Percentiles rank a stretch among this genome's conserved stretches.
Conservation (phyloP, 257 asterid genomes). For the Rauvolfia tetraphylla region DNA sequence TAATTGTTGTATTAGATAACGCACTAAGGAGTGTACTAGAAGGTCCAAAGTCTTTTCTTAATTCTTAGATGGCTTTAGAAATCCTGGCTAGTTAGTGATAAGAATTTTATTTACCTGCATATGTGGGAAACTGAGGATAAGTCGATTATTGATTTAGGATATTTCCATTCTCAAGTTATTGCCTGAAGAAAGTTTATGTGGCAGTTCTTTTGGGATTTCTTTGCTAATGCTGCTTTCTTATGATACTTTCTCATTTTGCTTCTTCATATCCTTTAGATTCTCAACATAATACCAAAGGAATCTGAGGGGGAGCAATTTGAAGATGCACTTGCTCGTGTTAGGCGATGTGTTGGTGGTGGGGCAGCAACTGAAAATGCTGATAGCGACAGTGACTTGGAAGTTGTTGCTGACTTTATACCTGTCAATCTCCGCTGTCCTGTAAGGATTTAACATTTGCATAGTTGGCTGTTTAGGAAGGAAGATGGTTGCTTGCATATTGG, state of each 20-base stretch:
- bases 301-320: conserved; percentile 85
- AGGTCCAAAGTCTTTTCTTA: no score
- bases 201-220: neutral
- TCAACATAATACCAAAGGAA: conserved; percentile 78
- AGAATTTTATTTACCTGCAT: neutral
- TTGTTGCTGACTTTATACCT: conserved; percentile 89
- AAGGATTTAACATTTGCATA: conserved; percentile 32
- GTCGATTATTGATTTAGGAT: neutral
- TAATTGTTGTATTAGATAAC: no score
- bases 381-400: conserved; percentile 96
- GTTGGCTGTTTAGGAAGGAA: neutral
- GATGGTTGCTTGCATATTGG: neutral
- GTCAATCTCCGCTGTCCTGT: conserved; percentile 99
- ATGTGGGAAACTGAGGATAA: neutral
- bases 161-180: neutral
- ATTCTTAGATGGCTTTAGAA: neutral
- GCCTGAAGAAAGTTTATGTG: neutral
- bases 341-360: conserved; percentile 75
- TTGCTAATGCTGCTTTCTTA: neutral
- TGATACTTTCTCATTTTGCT: conserved; percentile 19
- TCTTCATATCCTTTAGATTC: conserved; percentile 44
- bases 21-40: no score
- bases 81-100: neutral
- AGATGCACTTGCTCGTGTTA: conserved; percentile 79
- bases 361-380: conserved; percentile 87